Conservation (phyloP, 2,329 filamentous ascomycete genomes). For the Mycocentrospora acerina region DNA sequence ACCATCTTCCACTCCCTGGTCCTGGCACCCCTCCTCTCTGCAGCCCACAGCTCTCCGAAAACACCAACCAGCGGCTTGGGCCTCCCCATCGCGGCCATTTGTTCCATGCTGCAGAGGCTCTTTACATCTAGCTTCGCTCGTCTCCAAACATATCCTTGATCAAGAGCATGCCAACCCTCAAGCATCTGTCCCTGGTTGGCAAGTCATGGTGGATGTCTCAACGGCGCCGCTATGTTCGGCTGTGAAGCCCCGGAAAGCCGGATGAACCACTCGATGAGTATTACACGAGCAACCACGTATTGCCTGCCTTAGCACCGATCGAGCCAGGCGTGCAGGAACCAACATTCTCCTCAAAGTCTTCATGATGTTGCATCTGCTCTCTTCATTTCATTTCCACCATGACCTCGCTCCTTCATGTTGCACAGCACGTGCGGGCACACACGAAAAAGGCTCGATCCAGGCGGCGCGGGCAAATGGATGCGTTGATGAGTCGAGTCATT, state of each 20-base stretch:
- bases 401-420: conserved; percentile 15
- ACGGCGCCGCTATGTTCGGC: conserved; percentile 19
- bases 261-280: conserved; percentile 25
- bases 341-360: conserved; percentile 21
- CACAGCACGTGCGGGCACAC: conserved; percentile 28
- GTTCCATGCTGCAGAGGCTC: conserved; percentile 7
- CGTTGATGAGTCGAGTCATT: conserved; percentile 5
- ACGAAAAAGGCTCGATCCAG: too few species aligned
- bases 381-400: conserved; percentile 9
- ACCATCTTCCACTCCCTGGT: conserved; percentile 21
- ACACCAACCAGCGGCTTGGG: conserved; percentile 6
- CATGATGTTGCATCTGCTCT: conserved; percentile 19
- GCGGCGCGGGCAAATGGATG: conserved; percentile 9
- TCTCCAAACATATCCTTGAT: conserved; percentile 4
- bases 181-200: conserved; percentile 12
- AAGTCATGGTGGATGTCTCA: conserved; percentile 14
- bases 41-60: background rate
- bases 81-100: conserved; percentile 4
- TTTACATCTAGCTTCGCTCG: conserved; percentile 8
- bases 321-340: conserved; percentile 34
- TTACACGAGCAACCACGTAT: conserved; percentile 27
- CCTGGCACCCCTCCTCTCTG: conserved; percentile 11
- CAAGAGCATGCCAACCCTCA: conserved; percentile 1
- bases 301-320: conserved; percentile 26
- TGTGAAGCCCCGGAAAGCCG: conserved; percentile 18